phyloP scores from a whole-genome alignment of 306 rosid genomes.

The Trifolium dubium region DNA sequence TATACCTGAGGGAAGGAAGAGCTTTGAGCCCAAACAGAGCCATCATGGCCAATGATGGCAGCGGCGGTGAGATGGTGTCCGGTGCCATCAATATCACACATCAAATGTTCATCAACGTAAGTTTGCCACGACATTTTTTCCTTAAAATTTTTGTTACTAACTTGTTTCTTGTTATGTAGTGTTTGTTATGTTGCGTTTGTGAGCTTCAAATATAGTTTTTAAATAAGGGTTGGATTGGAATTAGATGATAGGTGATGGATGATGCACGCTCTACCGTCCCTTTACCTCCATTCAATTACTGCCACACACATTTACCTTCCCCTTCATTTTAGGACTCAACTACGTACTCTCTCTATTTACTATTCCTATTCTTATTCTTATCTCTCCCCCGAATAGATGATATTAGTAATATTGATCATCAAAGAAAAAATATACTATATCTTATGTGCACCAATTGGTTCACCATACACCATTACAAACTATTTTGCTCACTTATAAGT shows the following conservation, averaged over 20 bases:
- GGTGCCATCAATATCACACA: constrained; percentile 91
- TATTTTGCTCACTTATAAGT: neutral
- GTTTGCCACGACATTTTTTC: constrained; percentile 90
- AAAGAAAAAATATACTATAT: too few species aligned
- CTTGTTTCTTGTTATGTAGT: neutral
- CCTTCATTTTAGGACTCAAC: constrained; percentile 49
- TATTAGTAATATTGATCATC: too few species aligned
- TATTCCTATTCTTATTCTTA: constrained; percentile 33
- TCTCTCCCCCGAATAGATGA: constrained; percentile 33
- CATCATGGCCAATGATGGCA: constrained; percentile 86
- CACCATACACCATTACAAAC: neutral
- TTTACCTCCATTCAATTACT: constrained; percentile 41
- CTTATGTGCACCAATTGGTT: neutral
- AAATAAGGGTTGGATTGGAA: constrained; percentile 33
- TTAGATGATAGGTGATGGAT: constrained; percentile 2
- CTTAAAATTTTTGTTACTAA: neutral
- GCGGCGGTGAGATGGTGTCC: constrained; percentile 81
- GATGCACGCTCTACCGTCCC: constrained; percentile 45
- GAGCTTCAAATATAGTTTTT: constrained; percentile 21
- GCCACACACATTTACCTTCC: constrained; percentile 40
- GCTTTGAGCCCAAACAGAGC: constrained; percentile 96
- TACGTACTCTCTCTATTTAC: constrained; percentile 27
- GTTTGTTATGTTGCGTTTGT: neutral
- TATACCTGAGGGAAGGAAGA: constrained; percentile 75
- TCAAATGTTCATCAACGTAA: constrained; percentile 94